Evolutionary conservation across 331 rosid genomes (phyloP), one percentile per base, ranked within the genome.

Genomic region (Quercus lobata): DNA sequence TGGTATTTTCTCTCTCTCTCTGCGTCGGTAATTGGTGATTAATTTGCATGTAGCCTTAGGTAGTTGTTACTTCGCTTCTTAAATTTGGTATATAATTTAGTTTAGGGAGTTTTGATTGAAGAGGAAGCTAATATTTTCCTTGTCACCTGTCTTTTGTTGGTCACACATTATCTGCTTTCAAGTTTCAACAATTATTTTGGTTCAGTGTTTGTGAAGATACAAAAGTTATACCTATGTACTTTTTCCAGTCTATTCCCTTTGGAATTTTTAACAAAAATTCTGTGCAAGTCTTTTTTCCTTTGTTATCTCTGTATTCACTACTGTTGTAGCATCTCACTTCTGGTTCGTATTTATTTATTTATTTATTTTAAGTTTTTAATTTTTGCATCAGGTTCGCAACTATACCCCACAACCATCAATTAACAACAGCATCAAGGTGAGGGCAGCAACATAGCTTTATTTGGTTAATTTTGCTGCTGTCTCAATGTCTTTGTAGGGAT

Each of bases 361-460:
- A 29, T 80, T 41, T 5, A 3, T 69, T 76, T 80, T 9, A 46
- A 18, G 27, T 72, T 49, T 56, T 80, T 61, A 53, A 8, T 41
- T 41, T 41, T 41, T 80, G 85, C 66, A 57, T 66, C 87, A 94
- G 98, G 98, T 94, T 83, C 97, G 89, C 82, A 94, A 94, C 89
- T 94, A 89, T 86, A 68, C 96, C 71, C 96, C 94, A 54, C 74
- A 78, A 87, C 98, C 98, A 54, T 73, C 91, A 68, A 92, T 94
- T 63, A 94, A 94, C 91, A 94, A 90, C 79, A 92, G 98, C 84
- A 94, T 94, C 89, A 94, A 94, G 96, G 98, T 94, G 80, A 90
- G 94, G 76, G 52, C 71, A 60, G 19, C 73, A 37, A 49, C 55
- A 29, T 73, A 32, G 69, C n/a, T 66, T 73, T 62, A 14, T 77